Conservation (phyloP, 2,329 filamentous ascomycete genomes). For the Phaeosphaeria sp. region DNA sequence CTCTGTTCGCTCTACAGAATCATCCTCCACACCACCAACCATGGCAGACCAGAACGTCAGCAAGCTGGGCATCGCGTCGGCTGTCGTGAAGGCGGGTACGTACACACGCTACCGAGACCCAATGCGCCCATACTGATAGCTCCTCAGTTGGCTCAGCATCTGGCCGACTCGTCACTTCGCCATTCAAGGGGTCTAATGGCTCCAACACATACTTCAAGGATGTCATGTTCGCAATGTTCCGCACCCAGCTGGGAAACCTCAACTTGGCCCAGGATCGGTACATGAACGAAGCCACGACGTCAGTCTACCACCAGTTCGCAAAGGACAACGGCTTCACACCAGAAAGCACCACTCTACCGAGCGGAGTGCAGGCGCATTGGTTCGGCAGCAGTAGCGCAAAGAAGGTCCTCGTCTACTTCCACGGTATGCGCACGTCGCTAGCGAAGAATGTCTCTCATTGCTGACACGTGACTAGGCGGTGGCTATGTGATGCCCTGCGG, state of each 20-base stretch:
- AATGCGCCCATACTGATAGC: conserved; percentile 3
- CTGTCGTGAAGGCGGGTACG: conserved; percentile 38
- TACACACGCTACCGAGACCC: no score
- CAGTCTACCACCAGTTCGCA: conserved; percentile 45
- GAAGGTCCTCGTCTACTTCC: conserved; percentile 55
- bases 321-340: conserved; percentile 46
- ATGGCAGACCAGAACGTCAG: conserved; percentile 37
- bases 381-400: conserved; percentile 48
- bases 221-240: conserved; percentile 38
- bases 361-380: conserved; percentile 56
- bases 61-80: conserved; percentile 43
- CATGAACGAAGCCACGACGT: conserved; percentile 29
- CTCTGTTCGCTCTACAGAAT: background rate
- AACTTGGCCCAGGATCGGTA: conserved; percentile 44
- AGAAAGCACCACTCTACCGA: conserved; percentile 46
- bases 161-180: conserved; percentile 40
- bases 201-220: conserved; percentile 47
- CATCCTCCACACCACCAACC: conserved; percentile 1
- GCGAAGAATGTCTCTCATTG: no score
- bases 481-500: conserved; percentile 61
- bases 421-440: conserved; percentile 44
- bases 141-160: conserved; percentile 40
- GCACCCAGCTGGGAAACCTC: conserved; percentile 39
- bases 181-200: conserved; percentile 45
- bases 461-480: conserved; percentile 52